Evolutionary conservation across 2,329 filamentous ascomycete genomes (phyloP), one percentile per base, ranked within the genome.

Genomic region (Cercospora sp.): DNA sequence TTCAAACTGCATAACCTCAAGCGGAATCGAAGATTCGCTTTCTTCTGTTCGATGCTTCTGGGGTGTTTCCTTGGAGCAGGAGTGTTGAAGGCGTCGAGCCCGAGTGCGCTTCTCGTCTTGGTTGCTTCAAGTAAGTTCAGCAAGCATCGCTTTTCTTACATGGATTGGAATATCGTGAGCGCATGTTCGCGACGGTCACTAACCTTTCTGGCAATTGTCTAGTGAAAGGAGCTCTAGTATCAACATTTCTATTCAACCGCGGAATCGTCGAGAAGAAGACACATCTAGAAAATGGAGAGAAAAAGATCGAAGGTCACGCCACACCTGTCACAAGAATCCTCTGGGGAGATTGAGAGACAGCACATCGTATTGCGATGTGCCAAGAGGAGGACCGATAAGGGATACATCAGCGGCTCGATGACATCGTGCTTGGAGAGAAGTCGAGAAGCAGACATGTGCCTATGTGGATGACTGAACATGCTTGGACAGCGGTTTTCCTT

Each of bases 11-110:
- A 69, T 4, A 75, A 75, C 45, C 37, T 65, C 1, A 73, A 70
- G 43, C 68, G 75, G 26, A 71, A 74, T 69, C 71, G 75, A 26
- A 61, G 74, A 16, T 45, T 74, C 9, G 66, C 70, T 2, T 76
- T 75, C 58, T 73, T 72, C 26, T 24, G 63, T 6, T 68, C 65
- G 16, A 71, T 77, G 63, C 45, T 76, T 16, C 63, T 63, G 5
- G 75, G 75, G 9, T 71, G 73, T 30, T 77, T 75, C 58, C 69
- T 76, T 24, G 75, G 75, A 5, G 71, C 75, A 13, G 66, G 67
- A 2, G 58, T 71, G 7, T 59, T 73, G 24, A 60, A 64, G 26
- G 71, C 57, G 8, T 58, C 53, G 16, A 67, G 64, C 57, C 71
- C 72, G 10, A 71, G 68, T 43, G 67, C 73, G 7, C 67, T 68